Percentiles rank a stretch among this genome's conserved stretches.
Evolutionary conservation across 352 stramenopile species (phyloP).

Genomic region (Globisporangium iwayamae): DNA sequence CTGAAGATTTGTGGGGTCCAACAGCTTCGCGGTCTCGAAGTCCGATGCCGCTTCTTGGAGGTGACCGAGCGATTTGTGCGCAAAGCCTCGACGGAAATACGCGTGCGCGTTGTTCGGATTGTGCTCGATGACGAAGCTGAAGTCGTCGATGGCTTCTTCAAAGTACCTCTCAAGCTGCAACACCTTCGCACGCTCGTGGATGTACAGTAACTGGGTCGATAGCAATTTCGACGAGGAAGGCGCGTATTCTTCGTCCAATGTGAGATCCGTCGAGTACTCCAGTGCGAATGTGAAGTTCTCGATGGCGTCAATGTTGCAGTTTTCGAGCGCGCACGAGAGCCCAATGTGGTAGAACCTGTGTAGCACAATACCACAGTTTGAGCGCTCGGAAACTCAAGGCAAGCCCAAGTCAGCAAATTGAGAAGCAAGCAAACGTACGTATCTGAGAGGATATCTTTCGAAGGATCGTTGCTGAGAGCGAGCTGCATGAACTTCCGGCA

Average conservation of each 20-base stretch:
- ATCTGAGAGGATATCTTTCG: constrained; percentile 39
- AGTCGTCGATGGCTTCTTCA: constrained; percentile 69
- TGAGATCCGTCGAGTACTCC: constrained; percentile 21
- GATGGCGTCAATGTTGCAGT: constrained; percentile 55
- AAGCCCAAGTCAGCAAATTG: not conserved
- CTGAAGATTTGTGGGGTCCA: constrained; percentile 63
- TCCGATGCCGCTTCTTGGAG: constrained; percentile 55
- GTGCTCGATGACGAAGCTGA: constrained; percentile 58
- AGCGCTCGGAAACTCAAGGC: not conserved
- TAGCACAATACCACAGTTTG: not conserved
- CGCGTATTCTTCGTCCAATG: constrained; percentile 4
- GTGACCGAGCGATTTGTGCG: constrained; percentile 56
- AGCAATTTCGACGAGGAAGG: constrained; percentile 6
- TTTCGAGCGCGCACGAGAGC: constrained; percentile 46
- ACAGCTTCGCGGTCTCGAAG: constrained; percentile 62
- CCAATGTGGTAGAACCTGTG: constrained; percentile 72
- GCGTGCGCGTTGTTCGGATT: constrained; percentile 82
- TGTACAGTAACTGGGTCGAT: constrained; percentile 34
- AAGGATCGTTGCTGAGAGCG: constrained; percentile 29
- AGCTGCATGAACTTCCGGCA: constrained; percentile 45
- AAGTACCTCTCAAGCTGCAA: constrained; percentile 72
- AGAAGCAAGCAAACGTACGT: constrained; percentile 35
- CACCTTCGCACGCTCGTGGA: constrained; percentile 77
- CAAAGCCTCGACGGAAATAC: constrained; percentile 79
- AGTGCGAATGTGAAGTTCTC: constrained; percentile 58